Base-by-base conservation (phyloP, 441 rosid genomes). In the Populus hybrid region DNA sequence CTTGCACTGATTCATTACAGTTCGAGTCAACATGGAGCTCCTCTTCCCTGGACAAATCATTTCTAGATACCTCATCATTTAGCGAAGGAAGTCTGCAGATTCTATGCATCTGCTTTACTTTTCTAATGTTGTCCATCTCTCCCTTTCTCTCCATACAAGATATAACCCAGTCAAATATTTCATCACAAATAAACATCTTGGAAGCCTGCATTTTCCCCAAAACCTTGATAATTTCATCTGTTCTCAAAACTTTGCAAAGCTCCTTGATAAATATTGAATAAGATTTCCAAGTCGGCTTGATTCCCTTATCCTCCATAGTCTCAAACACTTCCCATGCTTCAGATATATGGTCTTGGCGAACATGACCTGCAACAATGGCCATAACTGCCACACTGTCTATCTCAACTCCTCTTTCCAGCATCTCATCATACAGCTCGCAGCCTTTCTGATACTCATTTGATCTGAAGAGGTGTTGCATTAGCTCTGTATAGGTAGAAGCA, bases 241-340 rank as follows among this genome's bases (percentile, higher is more conserved):
- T 84, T 76, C 78, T 87, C 53, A 79, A 85, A 86, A 82, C 84
- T 86, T 78, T 86, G 74, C 92, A 85, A 19, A 94, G 93, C 89
- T 89, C 96, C 79, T 88, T 91, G 36, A 88, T 75, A 82, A 92
- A 89, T 61, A 87, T 79, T 24, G 86, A 85, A 77, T 89, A 94
- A 35, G 86, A 75, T 82, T 88, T 92, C 88, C 84, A 70, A 74
- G 89, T 87, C 40, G 87, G 90, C 79, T 79, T 83, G 78, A 82
- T 83, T 64, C 97, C 92, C 79, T 78, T 85, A 23, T 83, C 85
- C 81, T 87, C 88, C 91, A 89, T 85, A 65, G 81, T 76, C 63
- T 85, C 74, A 73, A 94, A 87, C 80, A 87, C 81, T 79, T 88
- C 75, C 93, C 96, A 90, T 38, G 96, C 98, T 86, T 91, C 88